A percentile compares a stretch with the other conserved stretches of the same genome.
Evolutionary conservation across 148 eudicot species (phyloP).

Genomic region (Camellia granthamiana): DNA sequence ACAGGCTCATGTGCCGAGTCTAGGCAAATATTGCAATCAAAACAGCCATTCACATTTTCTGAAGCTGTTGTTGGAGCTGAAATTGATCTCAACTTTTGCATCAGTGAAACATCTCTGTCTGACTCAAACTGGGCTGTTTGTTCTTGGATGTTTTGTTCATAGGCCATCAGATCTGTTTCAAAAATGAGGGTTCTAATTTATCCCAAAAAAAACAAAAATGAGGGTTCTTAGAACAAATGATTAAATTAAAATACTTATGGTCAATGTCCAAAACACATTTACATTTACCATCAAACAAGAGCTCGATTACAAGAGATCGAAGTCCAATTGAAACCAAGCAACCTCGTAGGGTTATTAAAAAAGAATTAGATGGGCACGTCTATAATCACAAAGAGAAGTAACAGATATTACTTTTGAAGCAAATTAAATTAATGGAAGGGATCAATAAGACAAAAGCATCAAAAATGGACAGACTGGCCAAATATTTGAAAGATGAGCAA

Average conservation of each 20-base stretch:
- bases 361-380: neutral
- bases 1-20: slow-evolving; percentile 86
- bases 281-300: no score
- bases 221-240: neutral
- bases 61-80: slow-evolving; percentile 25
- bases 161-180: slow-evolving; percentile 44
- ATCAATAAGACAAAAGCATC: neutral
- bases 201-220: neutral
- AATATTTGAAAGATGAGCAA: no score
- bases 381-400: neutral
- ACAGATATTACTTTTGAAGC: no score
- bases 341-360: neutral
- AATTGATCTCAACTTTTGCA: slow-evolving; percentile 29
- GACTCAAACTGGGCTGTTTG: slow-evolving; percentile 28
- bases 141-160: slow-evolving; percentile 37
- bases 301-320: no score
- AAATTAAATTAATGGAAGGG: neutral
- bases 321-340: neutral
- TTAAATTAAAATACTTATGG: neutral
- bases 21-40: slow-evolving; percentile 84
- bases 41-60: slow-evolving; percentile 41
- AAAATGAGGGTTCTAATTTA: neutral
- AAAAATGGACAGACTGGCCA: no score
- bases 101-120: slow-evolving; percentile 25
- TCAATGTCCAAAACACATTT: no score